These are phyloP conservation scores for Albophoma yamanashiensis DNA, from an alignment of 2,329 filamentous ascomycete genomes.

Conservation along the genomic window DNA sequence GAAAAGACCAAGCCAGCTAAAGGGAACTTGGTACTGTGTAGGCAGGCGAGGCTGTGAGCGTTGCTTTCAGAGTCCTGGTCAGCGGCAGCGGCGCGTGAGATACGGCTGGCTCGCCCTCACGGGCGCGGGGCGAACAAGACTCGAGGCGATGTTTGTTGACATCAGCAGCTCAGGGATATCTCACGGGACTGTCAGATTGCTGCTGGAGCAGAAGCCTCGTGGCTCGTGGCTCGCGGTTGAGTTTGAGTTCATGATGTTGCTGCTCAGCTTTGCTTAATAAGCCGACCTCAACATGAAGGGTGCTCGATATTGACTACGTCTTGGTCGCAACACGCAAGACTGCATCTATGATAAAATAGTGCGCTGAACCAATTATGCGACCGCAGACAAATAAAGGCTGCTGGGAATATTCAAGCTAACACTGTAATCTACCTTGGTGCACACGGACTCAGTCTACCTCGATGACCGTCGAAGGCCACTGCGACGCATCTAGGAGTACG, in stretches of 20 bases:
- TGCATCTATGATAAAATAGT: no score
- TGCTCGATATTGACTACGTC: no score
- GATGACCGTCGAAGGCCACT: background rate
- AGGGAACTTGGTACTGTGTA: background rate
- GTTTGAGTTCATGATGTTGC: background rate
- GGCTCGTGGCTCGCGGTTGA: background rate
- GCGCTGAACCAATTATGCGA: no score
- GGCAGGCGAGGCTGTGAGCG: background rate
- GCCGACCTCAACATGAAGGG: no score
- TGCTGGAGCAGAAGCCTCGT: background rate
- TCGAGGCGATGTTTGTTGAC: background rate
- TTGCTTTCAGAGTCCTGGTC: background rate
- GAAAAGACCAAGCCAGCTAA: background rate
- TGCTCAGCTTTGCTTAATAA: background rate
- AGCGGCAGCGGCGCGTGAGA: background rate
- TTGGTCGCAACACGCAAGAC: no score
- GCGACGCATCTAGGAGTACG: background rate
- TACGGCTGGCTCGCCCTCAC: background rate
- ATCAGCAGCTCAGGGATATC: background rate
- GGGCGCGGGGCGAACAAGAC: background rate
- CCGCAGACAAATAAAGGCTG: background rate
- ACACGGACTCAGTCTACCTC: background rate
- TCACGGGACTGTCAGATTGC: background rate
- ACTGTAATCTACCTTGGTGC: background rate
- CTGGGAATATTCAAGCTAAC: background rate